Conservation (phyloP, 2,329 filamentous ascomycete species). For the Phaeophleospora eucalypticola region DNA sequence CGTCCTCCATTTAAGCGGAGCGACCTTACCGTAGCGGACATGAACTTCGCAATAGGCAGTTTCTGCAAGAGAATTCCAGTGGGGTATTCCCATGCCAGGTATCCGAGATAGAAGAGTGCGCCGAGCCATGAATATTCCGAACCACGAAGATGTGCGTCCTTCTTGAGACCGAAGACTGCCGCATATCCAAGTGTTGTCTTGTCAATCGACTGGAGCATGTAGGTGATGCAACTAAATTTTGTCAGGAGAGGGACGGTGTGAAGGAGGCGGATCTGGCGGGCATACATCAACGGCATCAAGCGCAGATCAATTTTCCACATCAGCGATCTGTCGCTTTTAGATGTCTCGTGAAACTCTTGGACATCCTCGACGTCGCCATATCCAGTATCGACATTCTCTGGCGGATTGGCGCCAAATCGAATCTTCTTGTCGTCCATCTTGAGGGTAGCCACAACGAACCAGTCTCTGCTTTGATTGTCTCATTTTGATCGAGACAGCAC, state of each 20-base stretch:
- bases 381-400: neutral
- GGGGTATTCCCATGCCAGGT: constrained; percentile 46
- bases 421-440: too few relatives aligned
- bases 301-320: constrained; percentile 17
- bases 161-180: constrained; percentile 44
- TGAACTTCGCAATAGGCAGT: constrained; percentile 2
- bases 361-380: constrained; percentile 4
- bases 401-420: neutral
- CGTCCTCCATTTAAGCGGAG: neutral
- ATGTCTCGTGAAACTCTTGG: neutral
- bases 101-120: constrained; percentile 3
- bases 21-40: neutral
- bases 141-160: constrained; percentile 42
- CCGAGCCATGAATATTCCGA: constrained; percentile 15
- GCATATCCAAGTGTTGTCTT: constrained; percentile 33
- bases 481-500: too few relatives aligned
- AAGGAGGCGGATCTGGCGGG: neutral
- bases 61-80: constrained; percentile 2
- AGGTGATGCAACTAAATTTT: constrained; percentile 18
- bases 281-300: constrained; percentile 12
- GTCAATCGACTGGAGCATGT: constrained; percentile 38
- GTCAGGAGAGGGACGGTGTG: neutral
- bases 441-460: too few relatives aligned
- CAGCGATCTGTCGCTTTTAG: constrained; percentile 36
- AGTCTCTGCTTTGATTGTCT: too few relatives aligned